A percentile compares a stretch with the other conserved stretches of the same genome.
These are phyloP conservation scores for Colletotrichum sp. DNA, from an alignment of 2,329 filamentous ascomycete genomes.

Conservation along the genomic window DNA sequence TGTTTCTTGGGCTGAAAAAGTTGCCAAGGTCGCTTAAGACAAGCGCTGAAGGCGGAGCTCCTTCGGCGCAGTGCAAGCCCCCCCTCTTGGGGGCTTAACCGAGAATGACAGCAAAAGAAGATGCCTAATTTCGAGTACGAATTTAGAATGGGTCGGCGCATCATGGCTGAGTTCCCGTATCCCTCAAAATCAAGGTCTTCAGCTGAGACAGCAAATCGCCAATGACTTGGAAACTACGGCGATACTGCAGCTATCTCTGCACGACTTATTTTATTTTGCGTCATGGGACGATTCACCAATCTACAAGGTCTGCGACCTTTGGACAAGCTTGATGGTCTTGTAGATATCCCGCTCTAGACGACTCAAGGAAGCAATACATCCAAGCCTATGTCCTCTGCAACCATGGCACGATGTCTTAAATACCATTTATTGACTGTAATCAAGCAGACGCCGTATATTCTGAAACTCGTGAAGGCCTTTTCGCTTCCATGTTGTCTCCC, in stretches of 20 bases:
- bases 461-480: not conserved
- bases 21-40: not conserved
- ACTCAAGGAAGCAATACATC: not conserved
- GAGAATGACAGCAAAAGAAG: not conserved
- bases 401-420: not conserved
- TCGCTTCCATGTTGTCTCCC: not conserved
- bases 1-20: not conserved
- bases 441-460: not conserved
- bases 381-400: not conserved
- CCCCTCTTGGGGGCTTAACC: not conserved
- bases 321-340: not conserved
- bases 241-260: not conserved
- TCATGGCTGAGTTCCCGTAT: not conserved
- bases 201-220: not conserved
- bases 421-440: not conserved
- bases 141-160: not conserved
- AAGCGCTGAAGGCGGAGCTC: not conserved
- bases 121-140: not conserved
- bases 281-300: fast-evolving
- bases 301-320: too few relatives aligned
- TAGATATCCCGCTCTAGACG: fast-evolving
- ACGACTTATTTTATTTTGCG: not conserved
- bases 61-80: not conserved
- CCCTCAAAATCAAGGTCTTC: not conserved
- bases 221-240: not conserved